Evolutionary conservation across 2,329 filamentous ascomycete species (phyloP).

Genomic region (Talaromyces funiculosus): DNA sequence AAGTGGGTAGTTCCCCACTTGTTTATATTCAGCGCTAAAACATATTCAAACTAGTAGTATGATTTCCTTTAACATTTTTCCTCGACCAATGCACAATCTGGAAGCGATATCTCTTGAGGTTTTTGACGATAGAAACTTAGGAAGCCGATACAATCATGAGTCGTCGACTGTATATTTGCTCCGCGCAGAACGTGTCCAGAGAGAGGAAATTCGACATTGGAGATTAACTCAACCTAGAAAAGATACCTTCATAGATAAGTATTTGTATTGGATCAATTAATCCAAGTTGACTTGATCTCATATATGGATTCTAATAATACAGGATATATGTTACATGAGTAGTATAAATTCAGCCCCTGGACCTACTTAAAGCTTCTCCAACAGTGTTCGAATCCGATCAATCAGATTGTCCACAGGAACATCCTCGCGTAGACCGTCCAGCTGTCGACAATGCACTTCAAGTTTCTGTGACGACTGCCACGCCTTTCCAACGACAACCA

Average conservation of each 20-base stretch:
- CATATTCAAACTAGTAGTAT: background rate
- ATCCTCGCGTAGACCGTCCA: slow-evolving; percentile 55
- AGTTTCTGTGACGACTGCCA: slow-evolving; percentile 58
- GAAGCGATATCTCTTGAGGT: background rate
- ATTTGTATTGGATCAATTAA: too few relatives aligned
- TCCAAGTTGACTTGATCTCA: background rate
- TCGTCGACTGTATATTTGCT: background rate
- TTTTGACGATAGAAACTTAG: too few relatives aligned
- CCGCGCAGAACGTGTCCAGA: too few relatives aligned
- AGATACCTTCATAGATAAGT: too few relatives aligned
- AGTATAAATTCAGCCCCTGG: slow-evolving; percentile 4
- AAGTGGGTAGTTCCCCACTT: slow-evolving; percentile 4
- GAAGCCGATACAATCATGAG: background rate
- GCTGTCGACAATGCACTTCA: slow-evolving; percentile 72
- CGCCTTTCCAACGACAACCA: slow-evolving; percentile 68
- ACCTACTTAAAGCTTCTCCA: slow-evolving; percentile 46
- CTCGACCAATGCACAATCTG: background rate
- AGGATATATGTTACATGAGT: slow-evolving; percentile 1
- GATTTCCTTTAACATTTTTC: background rate
- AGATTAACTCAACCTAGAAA: too few relatives aligned
- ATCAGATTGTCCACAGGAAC: slow-evolving; percentile 50
- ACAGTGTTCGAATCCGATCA: slow-evolving; percentile 42
- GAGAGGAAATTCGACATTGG: too few relatives aligned
- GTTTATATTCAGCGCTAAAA: background rate
- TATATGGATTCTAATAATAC: background rate